phyloP scores from a whole-genome alignment of 2,329 filamentous ascomycete genomes.

The Alternaria ethzedia region DNA sequence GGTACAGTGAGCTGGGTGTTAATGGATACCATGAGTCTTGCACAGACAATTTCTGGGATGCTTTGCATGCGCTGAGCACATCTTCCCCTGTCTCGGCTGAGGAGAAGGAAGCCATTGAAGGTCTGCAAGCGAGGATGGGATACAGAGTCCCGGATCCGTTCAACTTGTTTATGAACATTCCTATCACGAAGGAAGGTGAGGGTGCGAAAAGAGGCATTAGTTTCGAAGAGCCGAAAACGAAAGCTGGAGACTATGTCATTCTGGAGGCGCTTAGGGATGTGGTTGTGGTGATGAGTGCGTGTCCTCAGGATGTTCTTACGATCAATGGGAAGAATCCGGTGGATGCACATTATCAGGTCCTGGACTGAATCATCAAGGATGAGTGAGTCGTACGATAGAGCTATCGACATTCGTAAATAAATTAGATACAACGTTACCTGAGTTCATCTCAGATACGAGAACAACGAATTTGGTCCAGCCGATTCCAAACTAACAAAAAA shows the following conservation, averaged over 20 bases:
- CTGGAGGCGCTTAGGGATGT: slow-evolving; percentile 54
- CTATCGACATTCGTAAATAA: accelerated
- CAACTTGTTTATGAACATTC: slow-evolving; percentile 56
- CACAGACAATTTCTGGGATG: slow-evolving; percentile 47
- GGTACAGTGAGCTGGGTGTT: slow-evolving; percentile 43
- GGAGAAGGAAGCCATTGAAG: slow-evolving; percentile 26
- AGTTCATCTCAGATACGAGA: background rate
- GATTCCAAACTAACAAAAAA: slow-evolving; percentile 24
- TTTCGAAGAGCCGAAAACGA: slow-evolving; percentile 51
- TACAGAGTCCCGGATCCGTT: slow-evolving; percentile 43
- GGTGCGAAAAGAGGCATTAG: slow-evolving; percentile 40
- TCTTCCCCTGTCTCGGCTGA: slow-evolving; percentile 13
- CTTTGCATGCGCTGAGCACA: slow-evolving; percentile 26
- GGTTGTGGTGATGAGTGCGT: slow-evolving; percentile 56
- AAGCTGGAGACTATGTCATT: slow-evolving; percentile 52
- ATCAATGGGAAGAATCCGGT: slow-evolving; percentile 53
- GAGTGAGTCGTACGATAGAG: background rate
- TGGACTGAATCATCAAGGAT: slow-evolving; percentile 5
- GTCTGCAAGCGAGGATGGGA: slow-evolving; percentile 30
- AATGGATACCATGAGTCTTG: slow-evolving; percentile 44
- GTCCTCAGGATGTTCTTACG: slow-evolving; percentile 53
- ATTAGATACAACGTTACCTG: background rate
- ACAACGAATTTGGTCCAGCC: slow-evolving; percentile 20
- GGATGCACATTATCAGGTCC: slow-evolving; percentile 52
- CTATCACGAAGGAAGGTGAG: slow-evolving; percentile 49